Base-by-base conservation (phyloP, 1,139 yeast genomes). In the Hansenula anomala region DNA sequence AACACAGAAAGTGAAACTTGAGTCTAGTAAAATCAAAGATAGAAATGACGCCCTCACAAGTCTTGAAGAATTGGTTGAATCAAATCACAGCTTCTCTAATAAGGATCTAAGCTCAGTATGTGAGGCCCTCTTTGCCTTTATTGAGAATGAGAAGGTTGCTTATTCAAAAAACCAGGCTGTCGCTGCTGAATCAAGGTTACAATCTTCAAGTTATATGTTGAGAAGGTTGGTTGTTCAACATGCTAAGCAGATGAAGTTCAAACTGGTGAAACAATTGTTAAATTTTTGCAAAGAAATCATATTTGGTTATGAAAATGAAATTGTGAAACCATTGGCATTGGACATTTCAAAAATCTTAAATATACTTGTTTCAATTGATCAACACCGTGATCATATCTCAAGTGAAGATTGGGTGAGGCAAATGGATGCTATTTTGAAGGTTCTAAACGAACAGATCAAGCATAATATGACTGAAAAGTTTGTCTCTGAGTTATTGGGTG, bases 1-100 rank as follows among this genome's bases (percentile, higher is more conserved):
- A n/a, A n/a, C n/a, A n/a, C n/a, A n/a, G n/a, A n/a, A n/a, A 56
- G 64, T 51, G 2, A 54, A 52, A 17, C 54, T 71, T 32, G 55
- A 58, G 22, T 78, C 85, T 1, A 44, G 69, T 8, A 78, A 72
- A 48, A 60, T 75, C 30, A 73, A 71, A 45, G 81, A 77, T 15
- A 58, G 85, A 30, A 75, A 66, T 49, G 77, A 72, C 34, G 80
- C 76, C 0, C 51, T 79, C 14, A 57, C 54, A 23, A 59, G 59
- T 18, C 56, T 80, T 18, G 73, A 71, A 5, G 38, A 39, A 6
- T 11, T 44, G 4, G 26, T 46, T 2, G 41, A 56, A 1, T 36
- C 55, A 4, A 43, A 60, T 18, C 51, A 53, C 33, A 44, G 46
- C 8, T 32, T 56, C 15, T 53, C 63, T 3, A 44, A 45, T 16